phyloP scores from a whole-genome alignment of 495 filamentous ascomycete species.

The Xylaria scruposa region DNA sequence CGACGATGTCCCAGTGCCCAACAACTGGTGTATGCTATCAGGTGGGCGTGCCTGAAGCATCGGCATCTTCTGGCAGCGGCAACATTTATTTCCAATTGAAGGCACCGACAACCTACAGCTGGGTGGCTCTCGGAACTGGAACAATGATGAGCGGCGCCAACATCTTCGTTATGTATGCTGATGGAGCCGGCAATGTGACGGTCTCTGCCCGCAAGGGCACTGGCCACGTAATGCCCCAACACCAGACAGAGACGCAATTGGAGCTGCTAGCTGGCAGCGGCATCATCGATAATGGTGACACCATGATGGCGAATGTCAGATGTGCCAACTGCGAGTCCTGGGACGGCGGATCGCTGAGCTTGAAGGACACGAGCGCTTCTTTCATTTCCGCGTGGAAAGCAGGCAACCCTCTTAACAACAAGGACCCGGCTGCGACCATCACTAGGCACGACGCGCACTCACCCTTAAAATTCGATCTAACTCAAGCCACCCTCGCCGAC shows the following conservation, averaged over 20 bases:
- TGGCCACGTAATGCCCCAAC: constrained; percentile 60
- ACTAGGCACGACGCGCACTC: constrained; percentile 63
- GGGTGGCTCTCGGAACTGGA: constrained; percentile 73
- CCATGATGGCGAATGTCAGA: constrained; percentile 69
- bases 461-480: constrained; percentile 63
- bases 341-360: constrained; percentile 63
- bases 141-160: constrained; percentile 65
- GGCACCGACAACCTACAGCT: constrained; percentile 64
- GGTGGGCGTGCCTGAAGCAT: constrained; percentile 52
- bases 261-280: constrained; percentile 69
- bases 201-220: constrained; percentile 66
- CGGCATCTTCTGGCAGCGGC: constrained; percentile 47
- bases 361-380: constrained; percentile 51
- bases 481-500: constrained; percentile 57
- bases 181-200: constrained; percentile 67
- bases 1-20: constrained; percentile 39
- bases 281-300: constrained; percentile 49
- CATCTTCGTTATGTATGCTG: constrained; percentile 73
- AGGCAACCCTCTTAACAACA: constrained; percentile 63
- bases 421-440: constrained; percentile 56
- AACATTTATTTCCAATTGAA: constrained; percentile 72
- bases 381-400: constrained; percentile 74
- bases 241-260: constrained; percentile 56
- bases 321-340: constrained; percentile 57
- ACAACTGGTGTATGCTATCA: constrained; percentile 49